Base-by-base conservation (phyloP, 208 protist species). In the Herpetomonas tarakana region DNA sequence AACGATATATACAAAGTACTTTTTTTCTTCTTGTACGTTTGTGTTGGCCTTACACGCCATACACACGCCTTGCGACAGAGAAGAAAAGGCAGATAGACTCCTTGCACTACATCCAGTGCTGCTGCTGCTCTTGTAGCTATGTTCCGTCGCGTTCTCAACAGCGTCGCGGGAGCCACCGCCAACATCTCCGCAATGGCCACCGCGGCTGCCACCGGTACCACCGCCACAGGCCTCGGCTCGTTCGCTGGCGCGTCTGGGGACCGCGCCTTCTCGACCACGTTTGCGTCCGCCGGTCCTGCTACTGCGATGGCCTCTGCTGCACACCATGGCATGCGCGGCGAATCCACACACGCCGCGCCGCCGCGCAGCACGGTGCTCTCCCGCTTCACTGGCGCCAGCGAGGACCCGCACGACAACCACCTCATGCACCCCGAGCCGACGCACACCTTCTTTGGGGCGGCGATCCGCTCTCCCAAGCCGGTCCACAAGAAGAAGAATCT, bases 111-210 rank as follows among this genome's bases (percentile, higher is more conserved):
- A n/a, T n/a, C n/a, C n/a, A n/a, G n/a, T n/a, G n/a, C n/a, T 94
- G 25, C 62, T 94, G 22, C 69, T 72, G 2, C 74, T 83, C 30
- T 66, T 58, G 1, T 86, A 41, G 35, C 35, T 18, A 41, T 41
- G 35, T 14, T 41, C 14, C 35, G 35, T 14, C 35, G 35, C 14
- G 35, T 41, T 14, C 6, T 41, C 14, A 41, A 41, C 35, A 41
- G 35, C 14, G 35, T 41, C 14, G 35, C 35, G 6, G 35, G 9
- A 6, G 6, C 35, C 14, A 14, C 35, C 35, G 6, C 35, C 35
- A 41, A 6, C 14, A 14, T 14, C 9, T 6, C 9, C 35, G 14
- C 9, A 6, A 14, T 14, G 6, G 35, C 35, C 9, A 14, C 35
- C 9, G 35, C 35, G 6, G 6, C 35, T 14, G 35, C 35, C 14